Percentiles rank a stretch among this genome's conserved stretches.
These are phyloP conservation scores for Hanseniaspora jakobsenii DNA, from an alignment of 805 yeast species.

Conservation along the genomic window DNA sequence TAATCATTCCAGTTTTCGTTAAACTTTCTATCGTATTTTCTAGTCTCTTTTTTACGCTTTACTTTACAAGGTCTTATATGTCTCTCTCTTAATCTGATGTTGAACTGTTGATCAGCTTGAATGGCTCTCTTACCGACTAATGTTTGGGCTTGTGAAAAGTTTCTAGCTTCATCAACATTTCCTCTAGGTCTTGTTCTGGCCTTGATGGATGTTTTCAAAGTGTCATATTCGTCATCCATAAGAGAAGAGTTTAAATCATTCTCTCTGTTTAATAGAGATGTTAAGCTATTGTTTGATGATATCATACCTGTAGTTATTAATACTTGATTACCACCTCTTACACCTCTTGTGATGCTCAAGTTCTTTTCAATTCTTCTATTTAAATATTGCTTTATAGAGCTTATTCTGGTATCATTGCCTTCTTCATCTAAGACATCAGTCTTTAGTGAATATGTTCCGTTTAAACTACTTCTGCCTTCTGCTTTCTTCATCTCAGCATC, in stretches of 20 bases:
- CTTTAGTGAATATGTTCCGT: too few species aligned
- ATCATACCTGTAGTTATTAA: constrained; percentile 5
- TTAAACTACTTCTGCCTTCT: background rate
- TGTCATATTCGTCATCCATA: background rate
- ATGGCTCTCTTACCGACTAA: constrained; percentile 1
- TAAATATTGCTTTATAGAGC: background rate
- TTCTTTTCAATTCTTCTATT: constrained; percentile 1
- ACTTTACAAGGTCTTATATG: constrained; percentile 15
- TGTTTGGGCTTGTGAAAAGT: background rate
- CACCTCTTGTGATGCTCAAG: constrained; percentile 11
- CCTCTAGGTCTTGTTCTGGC: background rate
- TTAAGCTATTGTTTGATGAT: too few species aligned
- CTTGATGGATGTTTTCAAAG: constrained; percentile 3
- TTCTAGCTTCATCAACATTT: background rate
- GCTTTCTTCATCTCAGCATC: constrained; percentile 7
- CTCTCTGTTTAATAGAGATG: too few species aligned
- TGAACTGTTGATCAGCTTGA: background rate
- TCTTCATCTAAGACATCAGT: too few species aligned
- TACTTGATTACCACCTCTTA: constrained; percentile 9
- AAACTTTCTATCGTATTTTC: background rate
- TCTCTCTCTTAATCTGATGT: constrained; percentile 7
- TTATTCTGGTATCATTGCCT: too few species aligned
- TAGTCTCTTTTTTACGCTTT: constrained; percentile 4
- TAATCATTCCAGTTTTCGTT: constrained; percentile 8
- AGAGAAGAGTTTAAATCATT: background rate